Evolutionary conservation across 306 rosid species (phyloP), one percentile per base, ranked within the genome.

Genomic region (Dicorynia guianensis): DNA sequence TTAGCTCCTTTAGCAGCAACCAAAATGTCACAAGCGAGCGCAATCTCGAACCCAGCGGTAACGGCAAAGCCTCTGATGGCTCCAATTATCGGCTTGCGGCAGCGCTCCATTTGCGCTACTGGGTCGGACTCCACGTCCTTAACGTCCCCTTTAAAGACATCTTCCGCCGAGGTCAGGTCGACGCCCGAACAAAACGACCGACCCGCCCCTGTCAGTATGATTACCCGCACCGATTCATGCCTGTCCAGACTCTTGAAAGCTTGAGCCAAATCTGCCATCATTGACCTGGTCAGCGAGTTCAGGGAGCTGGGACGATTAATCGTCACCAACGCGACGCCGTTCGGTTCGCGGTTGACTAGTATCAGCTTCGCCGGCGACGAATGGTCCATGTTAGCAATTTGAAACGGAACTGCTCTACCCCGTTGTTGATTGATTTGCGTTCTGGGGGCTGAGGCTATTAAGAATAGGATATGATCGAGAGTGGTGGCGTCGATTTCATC

Each of bases 181-280:
- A 95, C 97, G 3, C 98, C 98, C 8, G 97, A 90, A 48, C 98
- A 95, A 83, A 95, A 95, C 0, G 98, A 82, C 0, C 97, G 92
- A 30, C 98, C 98, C 44, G 93, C 59, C 2, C 98, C 98, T 17
- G 97, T 81, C 0, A 95, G 79, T 14, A 95, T 69, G 47, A 95
- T 85, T 11, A 83, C 98, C 56, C 89, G 88, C 6, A 89, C 90
- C 57, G 96, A 88, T 0, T 85, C 89, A 65, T 95, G 93, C 52
- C 72, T 60, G 77, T 74, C 89, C 40, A 92, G 78, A 52, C 72
- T 66, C 91, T 92, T 89, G 77, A 95, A 81, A 7, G 89, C 84
- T 6, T 43, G 83, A 12, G 98, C 97, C 58, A 95, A 74, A 77
- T 92, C 98, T 58, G 14, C 25, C 80, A 87, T 95, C 98, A 92